Base-by-base conservation (phyloP, 352 stramenopile species). In the Nothophytophthora sp. region DNA sequence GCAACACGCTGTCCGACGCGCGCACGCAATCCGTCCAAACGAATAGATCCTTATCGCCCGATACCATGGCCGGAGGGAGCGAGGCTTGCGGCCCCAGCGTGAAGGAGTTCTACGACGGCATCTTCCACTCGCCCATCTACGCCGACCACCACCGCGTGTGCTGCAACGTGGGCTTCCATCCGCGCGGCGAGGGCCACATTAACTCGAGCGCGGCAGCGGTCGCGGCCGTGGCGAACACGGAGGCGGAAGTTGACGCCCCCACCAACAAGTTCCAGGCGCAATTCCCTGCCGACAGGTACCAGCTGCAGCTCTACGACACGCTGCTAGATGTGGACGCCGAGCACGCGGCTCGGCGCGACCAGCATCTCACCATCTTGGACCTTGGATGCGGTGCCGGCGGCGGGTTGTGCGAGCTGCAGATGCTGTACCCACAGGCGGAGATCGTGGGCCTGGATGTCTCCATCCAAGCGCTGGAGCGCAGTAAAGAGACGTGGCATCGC, bases 101-200 rank as follows among this genome's bases (percentile, higher is more conserved):
- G 34, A 65, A 73, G 35, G 76, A 77, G 44, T 88, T 91, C 64
- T 91, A 91, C 63, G 76, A 91, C 58, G 73, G 81, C 16, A 58
- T 91, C 44, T 91, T 83, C 70, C 70, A 83, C 67, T 89, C 81
- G 36, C 68, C 68, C 22, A 61, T 91, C 38, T 91, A 76, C 64
- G 57, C 69, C 3, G 39, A 76, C 40, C 69, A 84, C 60, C 81
- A 89, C 46, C 80, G 70, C 52, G 65, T 89, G 34, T 76, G 77
- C 33, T 88, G 76, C 63, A 91, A 91, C 56, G 63, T 89, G 6
- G 81, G 77, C 35, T 90, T 81, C 51, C 60, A 76, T 44, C 56
- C 63, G 6, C 43, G 62, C n/a, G 50, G 42, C 27, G 36, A 62
- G 12, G 46, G 36, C 10, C 50, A 59, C 24, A 29, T 60, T 7